Conservation (phyloP, 2,329 filamentous ascomycete genomes). For the Ophiostoma himal-ulmi region DNA sequence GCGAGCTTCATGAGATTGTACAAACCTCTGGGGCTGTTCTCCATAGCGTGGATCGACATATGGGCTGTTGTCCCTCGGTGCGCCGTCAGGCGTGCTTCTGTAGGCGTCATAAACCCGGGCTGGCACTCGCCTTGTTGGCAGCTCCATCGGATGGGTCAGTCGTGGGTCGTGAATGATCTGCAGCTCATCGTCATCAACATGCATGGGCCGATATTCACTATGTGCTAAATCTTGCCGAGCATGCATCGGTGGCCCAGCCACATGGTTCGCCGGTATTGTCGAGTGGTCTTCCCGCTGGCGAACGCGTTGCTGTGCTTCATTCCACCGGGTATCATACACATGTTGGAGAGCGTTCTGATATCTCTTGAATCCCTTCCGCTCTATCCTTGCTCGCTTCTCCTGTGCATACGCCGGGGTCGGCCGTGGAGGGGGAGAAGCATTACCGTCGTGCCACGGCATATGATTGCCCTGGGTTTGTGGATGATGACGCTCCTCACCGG, state of each 20-base stretch:
- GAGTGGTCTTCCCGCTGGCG: constrained; percentile 20
- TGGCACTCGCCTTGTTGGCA: background rate
- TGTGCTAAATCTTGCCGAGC: background rate
- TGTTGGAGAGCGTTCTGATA: constrained; percentile 36
- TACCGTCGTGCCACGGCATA: background rate
- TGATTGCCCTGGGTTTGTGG: too few species aligned
- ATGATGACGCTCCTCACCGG: background rate
- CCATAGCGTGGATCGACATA: background rate
- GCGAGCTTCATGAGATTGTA: constrained; percentile 30
- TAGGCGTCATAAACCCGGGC: background rate
- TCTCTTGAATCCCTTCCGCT: constrained; percentile 40
- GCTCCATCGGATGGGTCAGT: background rate
- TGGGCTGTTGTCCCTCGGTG: background rate
- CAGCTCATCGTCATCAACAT: background rate
- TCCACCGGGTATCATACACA: constrained; percentile 29
- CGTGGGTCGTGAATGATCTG: background rate
- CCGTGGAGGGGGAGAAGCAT: background rate
- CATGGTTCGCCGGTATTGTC: background rate
- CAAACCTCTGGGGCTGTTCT: constrained; percentile 6
- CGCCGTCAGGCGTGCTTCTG: background rate
- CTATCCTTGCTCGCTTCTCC: background rate
- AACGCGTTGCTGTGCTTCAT: constrained; percentile 32
- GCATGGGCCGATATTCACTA: background rate
- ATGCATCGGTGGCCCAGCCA: background rate
- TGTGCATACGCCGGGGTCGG: constrained; percentile 1